These are phyloP conservation scores for Xylaria arbuscula DNA, from an alignment of 2,329 filamentous ascomycete genomes.

Conservation along the genomic window DNA sequence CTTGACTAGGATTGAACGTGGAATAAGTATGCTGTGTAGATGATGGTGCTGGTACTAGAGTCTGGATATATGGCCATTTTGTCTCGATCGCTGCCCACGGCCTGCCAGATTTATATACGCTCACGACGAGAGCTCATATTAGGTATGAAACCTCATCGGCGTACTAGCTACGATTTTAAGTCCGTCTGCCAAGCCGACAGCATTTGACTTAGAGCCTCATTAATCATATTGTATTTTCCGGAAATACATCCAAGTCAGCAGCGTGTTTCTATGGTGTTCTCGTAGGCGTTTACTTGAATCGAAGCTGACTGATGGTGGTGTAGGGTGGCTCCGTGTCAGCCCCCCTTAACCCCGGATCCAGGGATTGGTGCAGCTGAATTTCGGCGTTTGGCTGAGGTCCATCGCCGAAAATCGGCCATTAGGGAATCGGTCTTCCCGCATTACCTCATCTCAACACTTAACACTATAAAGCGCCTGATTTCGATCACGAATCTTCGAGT, in stretches of 20 bases:
- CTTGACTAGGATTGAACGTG: background rate
- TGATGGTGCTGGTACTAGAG: background rate
- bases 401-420: conserved; percentile 24
- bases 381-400: conserved; percentile 29
- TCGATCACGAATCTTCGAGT: too few species aligned
- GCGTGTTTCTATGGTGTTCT: background rate
- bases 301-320: background rate
- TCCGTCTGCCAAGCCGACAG: background rate
- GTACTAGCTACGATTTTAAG: conserved; percentile 3
- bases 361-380: background rate
- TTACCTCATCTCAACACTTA: background rate
- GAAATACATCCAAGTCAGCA: background rate
- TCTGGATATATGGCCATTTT: background rate
- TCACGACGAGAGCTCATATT: background rate
- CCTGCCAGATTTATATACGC: conserved; percentile 19
- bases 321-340: background rate
- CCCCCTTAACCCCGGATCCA: conserved; percentile 20
- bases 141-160: background rate
- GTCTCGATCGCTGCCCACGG: background rate
- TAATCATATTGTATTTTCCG: background rate
- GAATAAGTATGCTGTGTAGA: background rate
- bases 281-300: background rate
- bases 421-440: background rate
- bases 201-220: background rate
- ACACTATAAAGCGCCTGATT: too few species aligned